These are phyloP conservation scores for Lichenothelia convexa DNA, from an alignment of 495 filamentous ascomycete species.

Conservation along the genomic window DNA sequence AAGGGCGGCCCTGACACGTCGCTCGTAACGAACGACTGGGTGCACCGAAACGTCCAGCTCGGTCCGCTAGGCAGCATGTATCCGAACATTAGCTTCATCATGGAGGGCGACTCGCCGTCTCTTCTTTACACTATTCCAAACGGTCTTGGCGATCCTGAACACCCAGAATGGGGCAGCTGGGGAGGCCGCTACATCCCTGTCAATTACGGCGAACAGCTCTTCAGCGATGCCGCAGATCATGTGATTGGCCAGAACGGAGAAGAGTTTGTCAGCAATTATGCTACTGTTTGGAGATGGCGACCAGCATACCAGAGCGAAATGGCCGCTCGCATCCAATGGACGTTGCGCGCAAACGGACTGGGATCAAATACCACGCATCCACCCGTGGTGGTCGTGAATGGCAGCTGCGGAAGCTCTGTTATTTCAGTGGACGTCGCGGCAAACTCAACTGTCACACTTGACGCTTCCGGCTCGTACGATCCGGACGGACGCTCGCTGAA, in stretches of 20 bases:
- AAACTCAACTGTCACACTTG: slow-evolving; percentile 20
- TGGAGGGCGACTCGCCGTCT: slow-evolving; percentile 30
- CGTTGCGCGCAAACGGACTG: slow-evolving; percentile 22
- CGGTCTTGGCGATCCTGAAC: slow-evolving; percentile 25
- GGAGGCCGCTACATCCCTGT: slow-evolving; percentile 25
- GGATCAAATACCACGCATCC: too few relatives aligned
- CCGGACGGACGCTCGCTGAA: slow-evolving; percentile 23
- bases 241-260: slow-evolving; percentile 23
- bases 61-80: slow-evolving; percentile 25
- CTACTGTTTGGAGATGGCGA: slow-evolving; percentile 33
- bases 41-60: slow-evolving; percentile 28
- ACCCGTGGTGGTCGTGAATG: slow-evolving; percentile 27
- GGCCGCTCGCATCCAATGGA: slow-evolving; percentile 32
- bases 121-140: slow-evolving; percentile 32
- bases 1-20: slow-evolving; percentile 26
- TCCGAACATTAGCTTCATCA: slow-evolving; percentile 25
- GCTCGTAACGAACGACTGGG: slow-evolving; percentile 26
- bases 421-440: slow-evolving; percentile 20
- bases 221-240: slow-evolving; percentile 24
- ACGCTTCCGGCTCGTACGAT: slow-evolving; percentile 26
- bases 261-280: slow-evolving; percentile 24
- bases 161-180: slow-evolving; percentile 29
- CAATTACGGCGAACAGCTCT: slow-evolving; percentile 19
- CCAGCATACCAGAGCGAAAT: slow-evolving; percentile 32
- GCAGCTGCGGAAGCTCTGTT: slow-evolving; percentile 14